A percentile compares a stretch with the other conserved stretches of the same genome.
Evolutionary conservation across 2,329 filamentous ascomycete species (phyloP).

Genomic region (Bipolaris victoriae): DNA sequence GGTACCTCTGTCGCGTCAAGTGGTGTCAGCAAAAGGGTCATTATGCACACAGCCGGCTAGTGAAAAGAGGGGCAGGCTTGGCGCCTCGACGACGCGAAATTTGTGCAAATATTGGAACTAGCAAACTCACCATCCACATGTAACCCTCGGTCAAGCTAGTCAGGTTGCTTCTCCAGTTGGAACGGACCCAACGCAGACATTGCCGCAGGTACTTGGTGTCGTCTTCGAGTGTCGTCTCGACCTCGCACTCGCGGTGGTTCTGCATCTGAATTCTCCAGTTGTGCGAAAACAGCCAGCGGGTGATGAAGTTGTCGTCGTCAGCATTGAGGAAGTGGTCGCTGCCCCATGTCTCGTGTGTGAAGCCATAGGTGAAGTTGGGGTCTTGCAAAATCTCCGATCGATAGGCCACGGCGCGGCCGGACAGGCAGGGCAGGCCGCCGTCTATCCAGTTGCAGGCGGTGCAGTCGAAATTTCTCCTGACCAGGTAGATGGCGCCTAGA

Average conservation of each 20-base stretch:
- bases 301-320: conserved; percentile 98
- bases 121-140: conserved; percentile 77
- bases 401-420: conserved; percentile 91
- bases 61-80: conserved; percentile 40
- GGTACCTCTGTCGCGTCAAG: conserved; percentile 67
- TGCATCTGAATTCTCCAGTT: conserved; percentile 95
- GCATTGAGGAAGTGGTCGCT: conserved; percentile 85
- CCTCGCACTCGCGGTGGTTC: conserved; percentile 81
- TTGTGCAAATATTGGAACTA: conserved; percentile 31
- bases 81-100: conserved; percentile 32
- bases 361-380: conserved; percentile 82
- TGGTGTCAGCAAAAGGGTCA: conserved; percentile 32
- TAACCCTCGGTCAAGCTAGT: conserved; percentile 85
- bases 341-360: conserved; percentile 80
- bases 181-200: conserved; percentile 92
- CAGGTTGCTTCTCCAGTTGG: conserved; percentile 97
- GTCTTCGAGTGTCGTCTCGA: conserved; percentile 91
- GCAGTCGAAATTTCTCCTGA: conserved; percentile 95
- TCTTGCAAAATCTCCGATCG: conserved; percentile 86
- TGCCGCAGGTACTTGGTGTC: conserved; percentile 89
- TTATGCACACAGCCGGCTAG: conserved; percentile 24
- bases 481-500: conserved; percentile 88
- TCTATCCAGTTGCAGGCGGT: conserved; percentile 94
- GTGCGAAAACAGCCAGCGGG: conserved; percentile 91
- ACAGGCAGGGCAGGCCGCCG: conserved; percentile 95